Conservation (phyloP, 108 stramenopile genomes). For the Fragilaria crotonensis region DNA sequence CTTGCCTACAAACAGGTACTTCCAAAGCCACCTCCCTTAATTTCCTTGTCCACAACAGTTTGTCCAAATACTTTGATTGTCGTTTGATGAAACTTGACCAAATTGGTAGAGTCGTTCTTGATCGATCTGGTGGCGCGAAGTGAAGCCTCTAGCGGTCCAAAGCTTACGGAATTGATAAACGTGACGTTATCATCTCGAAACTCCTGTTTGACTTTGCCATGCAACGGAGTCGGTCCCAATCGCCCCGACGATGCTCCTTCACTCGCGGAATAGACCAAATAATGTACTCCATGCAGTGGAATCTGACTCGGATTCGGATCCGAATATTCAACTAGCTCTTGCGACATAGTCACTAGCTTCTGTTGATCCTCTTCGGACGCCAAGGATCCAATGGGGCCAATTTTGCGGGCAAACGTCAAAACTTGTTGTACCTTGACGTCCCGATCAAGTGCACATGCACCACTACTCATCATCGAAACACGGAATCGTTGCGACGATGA, state of each 20-base stretch:
- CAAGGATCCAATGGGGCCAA: slow-evolving; percentile 36
- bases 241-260: slow-evolving; percentile 34
- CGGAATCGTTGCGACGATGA: too few species aligned
- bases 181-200: slow-evolving; percentile 23
- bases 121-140: slow-evolving; percentile 30
- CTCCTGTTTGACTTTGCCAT: slow-evolving; percentile 39
- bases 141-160: slow-evolving; percentile 35
- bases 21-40: slow-evolving; percentile 32
- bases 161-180: slow-evolving; percentile 39
- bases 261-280: slow-evolving; percentile 33
- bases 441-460: too few species aligned
- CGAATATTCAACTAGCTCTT: slow-evolving; percentile 1
- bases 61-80: slow-evolving; percentile 33
- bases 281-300: slow-evolving; percentile 28
- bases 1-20: slow-evolving; percentile 32
- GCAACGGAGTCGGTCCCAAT: slow-evolving; percentile 22
- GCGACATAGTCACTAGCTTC: slow-evolving; percentile 10
- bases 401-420: slow-evolving; percentile 7
- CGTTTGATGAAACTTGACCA: slow-evolving; percentile 37
- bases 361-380: slow-evolving; percentile 31
- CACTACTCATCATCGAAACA: too few species aligned
- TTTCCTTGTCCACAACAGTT: slow-evolving; percentile 9
- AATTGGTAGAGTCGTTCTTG: slow-evolving; percentile 24
- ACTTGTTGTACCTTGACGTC: slow-evolving; percentile 18
- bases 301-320: slow-evolving; percentile 16